A percentile compares a stretch with the other conserved stretches of the same genome.
phyloP scores from a whole-genome alignment of 2,329 filamentous ascomycete genomes.

The Myriosclerotinia duriaeana region DNA sequence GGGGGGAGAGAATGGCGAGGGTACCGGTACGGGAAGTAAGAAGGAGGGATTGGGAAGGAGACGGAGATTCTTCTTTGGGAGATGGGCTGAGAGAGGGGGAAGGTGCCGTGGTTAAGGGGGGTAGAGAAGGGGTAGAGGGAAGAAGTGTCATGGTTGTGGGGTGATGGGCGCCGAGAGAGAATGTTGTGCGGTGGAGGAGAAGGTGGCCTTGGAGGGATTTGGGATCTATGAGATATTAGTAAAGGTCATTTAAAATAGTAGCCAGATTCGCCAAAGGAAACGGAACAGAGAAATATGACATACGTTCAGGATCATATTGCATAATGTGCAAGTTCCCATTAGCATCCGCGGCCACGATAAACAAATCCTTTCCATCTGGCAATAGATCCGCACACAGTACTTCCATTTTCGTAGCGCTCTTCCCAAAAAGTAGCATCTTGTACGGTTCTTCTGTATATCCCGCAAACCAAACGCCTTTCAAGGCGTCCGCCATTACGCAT shows the following conservation, averaged over 20 bases:
- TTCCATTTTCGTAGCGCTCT: constrained; percentile 75
- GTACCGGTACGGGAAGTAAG: constrained; percentile 74
- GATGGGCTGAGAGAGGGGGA: constrained; percentile 36
- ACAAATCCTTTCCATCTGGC: constrained; percentile 78
- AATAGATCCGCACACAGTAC: constrained; percentile 83
- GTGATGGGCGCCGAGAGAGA: constrained; percentile 78
- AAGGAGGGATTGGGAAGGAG: constrained; percentile 54
- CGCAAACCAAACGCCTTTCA: constrained; percentile 94
- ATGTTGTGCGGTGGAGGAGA: constrained; percentile 82
- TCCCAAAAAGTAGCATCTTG: constrained; percentile 89
- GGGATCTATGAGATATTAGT: constrained; percentile 61
- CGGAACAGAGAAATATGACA: constrained; percentile 42
- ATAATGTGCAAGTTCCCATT: constrained; percentile 85
- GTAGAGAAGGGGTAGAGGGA: constrained; percentile 58
- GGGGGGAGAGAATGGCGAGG: constrained; percentile 71
- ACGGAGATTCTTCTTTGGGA: constrained; percentile 35
- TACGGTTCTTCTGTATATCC: constrained; percentile 98
- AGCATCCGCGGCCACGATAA: constrained; percentile 78
- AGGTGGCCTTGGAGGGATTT: constrained; percentile 88
- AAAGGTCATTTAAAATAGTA: not conserved
- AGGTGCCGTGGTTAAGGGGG: constrained; percentile 48
- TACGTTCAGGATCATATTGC: constrained; percentile 93
- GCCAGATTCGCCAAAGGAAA: not conserved
- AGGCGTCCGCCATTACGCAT: constrained; percentile 82
- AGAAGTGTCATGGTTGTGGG: constrained; percentile 74